Base-by-base conservation (phyloP, 306 rosid genomes). In the Vicia villosa region DNA sequence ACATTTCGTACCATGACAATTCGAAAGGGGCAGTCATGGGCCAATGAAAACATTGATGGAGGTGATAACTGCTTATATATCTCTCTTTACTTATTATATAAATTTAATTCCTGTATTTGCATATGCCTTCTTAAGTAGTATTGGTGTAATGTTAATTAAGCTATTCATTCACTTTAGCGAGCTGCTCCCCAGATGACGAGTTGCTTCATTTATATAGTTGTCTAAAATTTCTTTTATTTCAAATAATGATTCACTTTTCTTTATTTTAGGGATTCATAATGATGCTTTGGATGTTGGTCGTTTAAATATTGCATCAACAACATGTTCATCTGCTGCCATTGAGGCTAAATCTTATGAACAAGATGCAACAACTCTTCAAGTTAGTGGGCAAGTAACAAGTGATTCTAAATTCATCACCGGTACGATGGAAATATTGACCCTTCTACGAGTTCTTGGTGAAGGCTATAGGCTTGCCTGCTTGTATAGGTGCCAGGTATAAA, bases 391-490 rank as follows among this genome's bases (percentile, higher is more conserved):
- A 74, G 64, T 61, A 63, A 73, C 74, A 83, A 79, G 75, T 72
- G 79, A 77, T 71, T 86, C 96, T 63, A 85, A 77, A 89, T 70
- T 83, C 63, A 52, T 78, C 36, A 70, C 69, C 45, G 97, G 98
- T 16, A 70, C 83, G 54, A 84, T 86, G 24, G 98, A 93, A 81
- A 74, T 93, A 79, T 67, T 93, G 79, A 52, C 83, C 80, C 94
- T 93, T 83, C 70, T 93, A 82, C 86, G 90, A 85, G 77, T 79
- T 59, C 86, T 93, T 26, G 98, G 98, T 69, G 97, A 93, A 74
- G 98, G 96, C 73, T 90, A 83, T 83, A 86, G 98, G 75, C 96
- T 88, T 75, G 81, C 97, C 55, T 93, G 97, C 84, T 38, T 88
- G 72, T 86, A 86, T 80, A 80, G 74, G 64, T 90, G 96, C 74